Conservation (phyloP, 2,329 filamentous ascomycete species). For the Dothidotthia symphoricarpi region DNA sequence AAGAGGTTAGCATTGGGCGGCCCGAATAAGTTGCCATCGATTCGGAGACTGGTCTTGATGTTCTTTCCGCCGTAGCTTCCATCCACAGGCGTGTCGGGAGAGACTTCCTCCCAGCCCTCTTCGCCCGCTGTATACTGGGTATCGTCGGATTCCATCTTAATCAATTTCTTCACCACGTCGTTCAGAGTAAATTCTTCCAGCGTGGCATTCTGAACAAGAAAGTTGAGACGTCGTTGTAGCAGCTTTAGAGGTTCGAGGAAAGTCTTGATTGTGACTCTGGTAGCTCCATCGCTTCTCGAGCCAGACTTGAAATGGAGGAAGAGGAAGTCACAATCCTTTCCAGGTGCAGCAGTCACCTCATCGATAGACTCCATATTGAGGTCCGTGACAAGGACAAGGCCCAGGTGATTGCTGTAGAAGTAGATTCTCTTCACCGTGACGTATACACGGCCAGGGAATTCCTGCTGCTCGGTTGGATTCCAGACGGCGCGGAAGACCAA, state of each 20-base stretch:
- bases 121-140: conserved; percentile 64
- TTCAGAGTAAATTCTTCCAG: conserved; percentile 69
- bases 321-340: conserved; percentile 88
- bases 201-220: conserved; percentile 76
- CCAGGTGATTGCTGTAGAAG: conserved; percentile 94
- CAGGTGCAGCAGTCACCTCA: conserved; percentile 86
- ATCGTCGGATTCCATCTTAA: conserved; percentile 67
- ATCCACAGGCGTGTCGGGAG: conserved; percentile 59
- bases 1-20: conserved; percentile 39
- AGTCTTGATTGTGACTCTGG: conserved; percentile 81
- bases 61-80: conserved; percentile 50
- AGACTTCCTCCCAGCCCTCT: conserved; percentile 89
- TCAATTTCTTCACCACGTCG: conserved; percentile 67
- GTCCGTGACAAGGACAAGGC: conserved; percentile 79
- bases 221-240: conserved; percentile 79
- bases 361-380: conserved; percentile 73
- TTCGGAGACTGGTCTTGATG: conserved; percentile 57
- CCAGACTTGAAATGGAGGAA: conserved; percentile 74
- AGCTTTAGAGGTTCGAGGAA: conserved; percentile 86
- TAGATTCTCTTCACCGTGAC: conserved; percentile 85
- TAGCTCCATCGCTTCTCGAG: conserved; percentile 62
- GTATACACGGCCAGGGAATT: conserved; percentile 82
- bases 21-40: conserved; percentile 61
- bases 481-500: conserved; percentile 92
- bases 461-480: conserved; percentile 71